Percentiles rank a stretch among this genome's conserved stretches.
Conservation (phyloP, 2,329 filamentous ascomycete genomes). For the Ceratocystis huliohia region DNA sequence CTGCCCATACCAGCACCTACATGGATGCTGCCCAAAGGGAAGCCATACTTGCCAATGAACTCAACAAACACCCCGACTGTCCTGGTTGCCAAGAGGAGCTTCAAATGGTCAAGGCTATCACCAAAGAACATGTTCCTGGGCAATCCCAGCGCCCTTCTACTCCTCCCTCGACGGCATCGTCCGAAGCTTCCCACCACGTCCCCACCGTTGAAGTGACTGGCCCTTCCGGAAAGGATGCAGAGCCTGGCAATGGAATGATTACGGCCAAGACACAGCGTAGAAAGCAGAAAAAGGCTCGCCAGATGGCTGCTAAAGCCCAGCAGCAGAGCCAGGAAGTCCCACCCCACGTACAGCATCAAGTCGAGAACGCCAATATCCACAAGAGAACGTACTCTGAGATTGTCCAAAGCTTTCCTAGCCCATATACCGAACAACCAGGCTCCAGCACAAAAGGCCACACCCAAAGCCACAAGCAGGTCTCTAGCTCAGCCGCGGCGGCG, state of each 20-base stretch:
- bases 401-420: neutral
- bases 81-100: slow-evolving; percentile 6
- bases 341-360: slow-evolving; percentile 2
- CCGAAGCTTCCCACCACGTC: neutral
- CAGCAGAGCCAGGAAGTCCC: neutral
- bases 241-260: neutral
- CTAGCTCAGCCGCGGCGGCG: neutral
- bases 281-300: slow-evolving; percentile 9
- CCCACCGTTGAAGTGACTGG: neutral
- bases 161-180: slow-evolving; percentile 1
- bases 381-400: neutral
- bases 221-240: neutral
- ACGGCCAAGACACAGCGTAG: neutral
- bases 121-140: neutral
- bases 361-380: neutral
- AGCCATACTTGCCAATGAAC: neutral
- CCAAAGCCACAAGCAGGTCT: neutral
- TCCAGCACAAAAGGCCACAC: neutral
- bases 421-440: neutral
- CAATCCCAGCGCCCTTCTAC: neutral
- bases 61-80: slow-evolving; percentile 13
- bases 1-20: neutral
- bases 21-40: slow-evolving; percentile 24
- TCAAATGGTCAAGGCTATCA: neutral
- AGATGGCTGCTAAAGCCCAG: neutral